Evolutionary conservation across 148 eudicot genomes (phyloP).

Genomic region (Dianthus caryophyllus): DNA sequence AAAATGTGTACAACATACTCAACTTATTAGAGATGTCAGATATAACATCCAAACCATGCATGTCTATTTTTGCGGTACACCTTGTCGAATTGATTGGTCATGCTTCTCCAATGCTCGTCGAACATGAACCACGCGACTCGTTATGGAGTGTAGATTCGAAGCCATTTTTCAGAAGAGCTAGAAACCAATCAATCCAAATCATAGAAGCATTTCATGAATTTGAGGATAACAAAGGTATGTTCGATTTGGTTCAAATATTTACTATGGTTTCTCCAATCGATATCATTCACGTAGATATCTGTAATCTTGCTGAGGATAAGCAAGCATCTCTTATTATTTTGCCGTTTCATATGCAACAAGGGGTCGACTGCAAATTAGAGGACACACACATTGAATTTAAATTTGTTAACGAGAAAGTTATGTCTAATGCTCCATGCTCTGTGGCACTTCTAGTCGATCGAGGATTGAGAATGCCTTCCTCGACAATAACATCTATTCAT

Average conservation of each 20-base stretch:
- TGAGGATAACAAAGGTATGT: constrained; percentile 16
- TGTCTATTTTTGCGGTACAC: constrained; percentile 30
- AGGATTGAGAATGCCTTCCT: constrained; percentile 24
- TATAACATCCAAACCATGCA: constrained; percentile 15
- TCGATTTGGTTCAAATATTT: constrained; percentile 25
- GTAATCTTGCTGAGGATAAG: constrained; percentile 43
- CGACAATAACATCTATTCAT: not conserved
- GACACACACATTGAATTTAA: constrained; percentile 34
- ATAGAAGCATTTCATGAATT: constrained; percentile 43
- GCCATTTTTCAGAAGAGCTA: constrained; percentile 17
- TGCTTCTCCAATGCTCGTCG: constrained; percentile 33
- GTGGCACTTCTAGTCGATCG: constrained; percentile 44
- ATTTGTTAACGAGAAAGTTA: constrained; percentile 35
- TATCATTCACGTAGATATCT: constrained; percentile 59
- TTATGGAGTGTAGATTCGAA: not conserved
- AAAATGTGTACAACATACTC: constrained; percentile 28
- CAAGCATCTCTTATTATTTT: constrained; percentile 38
- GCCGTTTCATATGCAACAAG: constrained; percentile 41
- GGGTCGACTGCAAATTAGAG: constrained; percentile 38
- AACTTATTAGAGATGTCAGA: constrained; percentile 35
- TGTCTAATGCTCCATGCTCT: constrained; percentile 45
- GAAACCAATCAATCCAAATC: constrained; percentile 37
- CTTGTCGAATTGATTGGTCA: constrained; percentile 39
- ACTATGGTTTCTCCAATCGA: constrained; percentile 37
- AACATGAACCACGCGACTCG: constrained; percentile 27